phyloP scores from a whole-genome alignment of 2,329 filamentous ascomycete species.

The Shiraia bambusicola region DNA sequence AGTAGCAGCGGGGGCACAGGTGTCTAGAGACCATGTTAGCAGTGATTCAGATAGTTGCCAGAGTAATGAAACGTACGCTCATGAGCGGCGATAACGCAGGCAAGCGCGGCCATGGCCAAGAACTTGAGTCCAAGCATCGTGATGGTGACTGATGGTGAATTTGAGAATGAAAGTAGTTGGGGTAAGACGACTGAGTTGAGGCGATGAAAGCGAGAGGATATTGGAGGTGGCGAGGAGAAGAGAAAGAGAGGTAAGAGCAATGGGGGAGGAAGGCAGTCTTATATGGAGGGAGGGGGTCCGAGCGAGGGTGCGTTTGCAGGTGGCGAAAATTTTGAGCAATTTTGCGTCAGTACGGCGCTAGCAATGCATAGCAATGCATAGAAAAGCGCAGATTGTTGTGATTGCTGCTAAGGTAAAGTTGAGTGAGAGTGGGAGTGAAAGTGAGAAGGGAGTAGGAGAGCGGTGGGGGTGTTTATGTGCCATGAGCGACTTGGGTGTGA shows the following conservation, averaged over 20 bases:
- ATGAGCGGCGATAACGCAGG: constrained; percentile 19
- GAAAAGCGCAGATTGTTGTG: no score
- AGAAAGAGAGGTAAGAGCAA: constrained; percentile 7
- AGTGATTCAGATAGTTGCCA: no score
- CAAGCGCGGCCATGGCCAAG: constrained; percentile 22
- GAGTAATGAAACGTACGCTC: constrained; percentile 13
- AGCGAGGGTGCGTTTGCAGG: no score
- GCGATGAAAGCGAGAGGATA: constrained; percentile 28
- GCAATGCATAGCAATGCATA: no score
- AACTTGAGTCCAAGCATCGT: constrained; percentile 33
- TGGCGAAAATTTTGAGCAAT: no score
- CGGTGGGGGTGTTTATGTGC: constrained; percentile 5
- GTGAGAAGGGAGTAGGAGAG: constrained; percentile 6
- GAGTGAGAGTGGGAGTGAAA: neutral
- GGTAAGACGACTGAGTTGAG: constrained; percentile 19
- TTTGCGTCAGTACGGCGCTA: no score
- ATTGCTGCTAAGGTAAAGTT: no score
- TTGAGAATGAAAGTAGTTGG: constrained; percentile 23
- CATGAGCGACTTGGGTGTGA: constrained; percentile 15
- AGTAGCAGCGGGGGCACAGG: constrained; percentile 22
- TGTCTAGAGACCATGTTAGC: constrained; percentile 17
- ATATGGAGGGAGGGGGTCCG: no score
- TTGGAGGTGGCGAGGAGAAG: no score
- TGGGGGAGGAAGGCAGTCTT: constrained; percentile 11
- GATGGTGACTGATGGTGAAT: constrained; percentile 14